Conservation (phyloP, 768 basidiomycete genomes). For the Kwoniella newhampshirensis region DNA sequence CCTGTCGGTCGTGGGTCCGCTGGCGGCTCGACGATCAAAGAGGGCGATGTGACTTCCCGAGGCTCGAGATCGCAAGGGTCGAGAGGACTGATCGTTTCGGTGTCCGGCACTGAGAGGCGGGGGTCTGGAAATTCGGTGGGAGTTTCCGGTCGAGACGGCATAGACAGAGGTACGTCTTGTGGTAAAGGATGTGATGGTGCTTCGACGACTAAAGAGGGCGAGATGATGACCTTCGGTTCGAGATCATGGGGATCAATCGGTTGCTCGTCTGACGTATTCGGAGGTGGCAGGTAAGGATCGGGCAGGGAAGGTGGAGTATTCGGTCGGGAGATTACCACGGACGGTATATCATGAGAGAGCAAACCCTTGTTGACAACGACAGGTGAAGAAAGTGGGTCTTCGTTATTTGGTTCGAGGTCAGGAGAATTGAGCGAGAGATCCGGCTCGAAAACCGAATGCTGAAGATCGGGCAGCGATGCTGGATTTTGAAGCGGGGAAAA, state of each 20-base stretch:
- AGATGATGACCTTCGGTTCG: slow-evolving; percentile 3
- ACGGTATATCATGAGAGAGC: slow-evolving; percentile 14
- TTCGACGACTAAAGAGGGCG: slow-evolving; percentile 20
- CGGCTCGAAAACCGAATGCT: slow-evolving; percentile 13
- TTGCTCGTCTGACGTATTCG: slow-evolving; percentile 20
- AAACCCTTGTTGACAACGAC: slow-evolving; percentile 9
- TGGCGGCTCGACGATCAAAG: slow-evolving; percentile 26
- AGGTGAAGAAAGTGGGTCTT: slow-evolving; percentile 22
- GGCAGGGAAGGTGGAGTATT: slow-evolving; percentile 23
- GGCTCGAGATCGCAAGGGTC: slow-evolving; percentile 10
- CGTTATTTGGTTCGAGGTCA: not conserved
- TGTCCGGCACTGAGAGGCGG: slow-evolving; percentile 8
- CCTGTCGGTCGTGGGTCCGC: slow-evolving; percentile 9
- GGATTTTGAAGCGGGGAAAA: not conserved
- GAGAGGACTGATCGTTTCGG: slow-evolving; percentile 1
- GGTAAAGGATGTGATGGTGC: slow-evolving; percentile 10
- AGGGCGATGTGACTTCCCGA: slow-evolving; percentile 9
- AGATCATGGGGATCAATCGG: slow-evolving; percentile 15
- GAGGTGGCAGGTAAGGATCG: slow-evolving; percentile 31
- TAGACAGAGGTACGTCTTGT: slow-evolving; percentile 1
- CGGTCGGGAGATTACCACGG: slow-evolving; percentile 1
- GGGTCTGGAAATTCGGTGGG: slow-evolving; percentile 32
- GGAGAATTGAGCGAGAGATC: slow-evolving; percentile 6
- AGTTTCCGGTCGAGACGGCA: slow-evolving; percentile 16
- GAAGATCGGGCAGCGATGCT: slow-evolving; percentile 18